Evolutionary conservation across 345 rosid genomes (phyloP).

Genomic region (Garcia nutans): DNA sequence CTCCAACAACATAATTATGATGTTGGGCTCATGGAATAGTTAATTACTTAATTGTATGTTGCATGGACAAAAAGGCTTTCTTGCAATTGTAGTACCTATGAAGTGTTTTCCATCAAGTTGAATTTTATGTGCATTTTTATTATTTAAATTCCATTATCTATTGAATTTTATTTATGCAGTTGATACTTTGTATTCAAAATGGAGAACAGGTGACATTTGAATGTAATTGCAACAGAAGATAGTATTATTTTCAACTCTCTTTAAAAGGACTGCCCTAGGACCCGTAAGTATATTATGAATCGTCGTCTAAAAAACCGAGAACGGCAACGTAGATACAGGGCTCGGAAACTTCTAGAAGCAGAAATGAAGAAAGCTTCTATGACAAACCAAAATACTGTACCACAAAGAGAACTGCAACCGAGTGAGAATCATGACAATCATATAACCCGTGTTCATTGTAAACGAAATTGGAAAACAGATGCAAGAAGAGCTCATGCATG

Average conservation of each 20-base stretch:
- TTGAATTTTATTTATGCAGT: background rate
- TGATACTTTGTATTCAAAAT: slow-evolving; percentile 10
- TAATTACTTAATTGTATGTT: slow-evolving; percentile 7
- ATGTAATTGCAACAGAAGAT: slow-evolving; percentile 20
- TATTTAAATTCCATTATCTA: slow-evolving; percentile 8
- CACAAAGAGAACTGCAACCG: slow-evolving; percentile 27
- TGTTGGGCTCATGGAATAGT: slow-evolving; percentile 4
- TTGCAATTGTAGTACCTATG: background rate
- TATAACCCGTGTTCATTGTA: slow-evolving; percentile 39
- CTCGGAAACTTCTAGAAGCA: slow-evolving; percentile 61
- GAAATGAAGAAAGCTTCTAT: slow-evolving; percentile 29
- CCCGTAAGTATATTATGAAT: slow-evolving; percentile 32
- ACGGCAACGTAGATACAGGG: slow-evolving; percentile 76
- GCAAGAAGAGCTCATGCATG: slow-evolving; percentile 53
- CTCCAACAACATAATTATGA: slow-evolving; percentile 1
- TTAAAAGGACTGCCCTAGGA: slow-evolving; percentile 30
- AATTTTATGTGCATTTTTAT: background rate
- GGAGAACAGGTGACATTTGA: slow-evolving; percentile 42
- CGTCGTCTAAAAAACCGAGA: slow-evolving; percentile 79
- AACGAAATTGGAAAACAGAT: slow-evolving; percentile 72
- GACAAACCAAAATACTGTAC: slow-evolving; percentile 18
- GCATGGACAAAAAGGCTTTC: slow-evolving; percentile 4
- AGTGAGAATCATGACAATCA: slow-evolving; percentile 30
- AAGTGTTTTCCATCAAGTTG: background rate
- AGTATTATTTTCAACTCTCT: slow-evolving; percentile 26